Percentiles rank a stretch among this genome's conserved stretches.
phyloP scores from a whole-genome alignment of 1,284 basidiomycete genomes.

The Phellopilus nigrolimitatus region DNA sequence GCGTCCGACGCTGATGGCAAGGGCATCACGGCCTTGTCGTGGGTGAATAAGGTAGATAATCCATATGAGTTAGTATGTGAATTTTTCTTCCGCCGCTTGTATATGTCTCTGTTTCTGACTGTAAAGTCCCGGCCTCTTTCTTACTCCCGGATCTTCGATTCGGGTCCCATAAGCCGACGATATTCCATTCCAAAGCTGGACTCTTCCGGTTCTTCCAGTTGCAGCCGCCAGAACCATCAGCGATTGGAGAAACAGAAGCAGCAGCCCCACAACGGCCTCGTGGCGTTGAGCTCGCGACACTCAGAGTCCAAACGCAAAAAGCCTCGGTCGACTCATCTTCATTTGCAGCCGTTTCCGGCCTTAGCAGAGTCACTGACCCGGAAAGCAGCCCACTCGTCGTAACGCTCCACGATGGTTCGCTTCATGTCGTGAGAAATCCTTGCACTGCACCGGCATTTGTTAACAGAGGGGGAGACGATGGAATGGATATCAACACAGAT shows the following conservation, averaged over 20 bases:
- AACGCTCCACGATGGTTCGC: constrained; percentile 62
- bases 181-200: constrained; percentile 58
- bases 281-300: constrained; percentile 31
- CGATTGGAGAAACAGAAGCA: background rate
- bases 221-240: constrained; percentile 23
- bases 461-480: background rate
- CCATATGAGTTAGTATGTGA: constrained; percentile 11
- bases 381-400: constrained; percentile 49
- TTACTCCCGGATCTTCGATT: no score
- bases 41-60: constrained; percentile 37
- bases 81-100: background rate
- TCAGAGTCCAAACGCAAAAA: constrained; percentile 43
- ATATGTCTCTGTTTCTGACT: background rate
- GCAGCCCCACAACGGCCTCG: constrained; percentile 34
- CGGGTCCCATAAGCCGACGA: constrained; percentile 44
- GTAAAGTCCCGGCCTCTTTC: background rate
- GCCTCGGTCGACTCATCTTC: constrained; percentile 54
- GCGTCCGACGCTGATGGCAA: constrained; percentile 37
- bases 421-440: constrained; percentile 52
- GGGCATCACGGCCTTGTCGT: constrained; percentile 48
- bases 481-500: background rate
- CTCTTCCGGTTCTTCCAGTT: constrained; percentile 48
- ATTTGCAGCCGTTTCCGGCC: constrained; percentile 51
- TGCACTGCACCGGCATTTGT: constrained; percentile 40
- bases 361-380: constrained; percentile 40